These are phyloP conservation scores for Cyclotella sp. DNA, from an alignment of 108 stramenopile species.

Conservation along the genomic window DNA sequence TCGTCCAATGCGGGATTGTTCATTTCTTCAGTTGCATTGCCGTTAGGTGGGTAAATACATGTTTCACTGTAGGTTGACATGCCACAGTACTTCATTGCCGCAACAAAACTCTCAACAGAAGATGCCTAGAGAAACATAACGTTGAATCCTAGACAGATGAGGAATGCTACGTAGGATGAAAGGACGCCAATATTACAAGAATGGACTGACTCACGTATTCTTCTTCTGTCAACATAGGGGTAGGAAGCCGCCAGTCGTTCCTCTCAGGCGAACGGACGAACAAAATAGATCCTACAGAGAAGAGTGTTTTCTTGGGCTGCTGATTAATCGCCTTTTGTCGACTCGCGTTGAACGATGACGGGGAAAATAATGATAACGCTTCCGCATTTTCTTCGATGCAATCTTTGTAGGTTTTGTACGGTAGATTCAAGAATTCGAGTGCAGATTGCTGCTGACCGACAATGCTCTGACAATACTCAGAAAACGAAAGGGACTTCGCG, in stretches of 20 bases:
- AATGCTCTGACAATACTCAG: conserved; percentile 15
- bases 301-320: conserved; percentile 18
- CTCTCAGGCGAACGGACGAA: conserved; percentile 34
- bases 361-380: conserved; percentile 26
- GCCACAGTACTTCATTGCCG: conserved; percentile 50
- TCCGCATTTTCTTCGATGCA: conserved; percentile 43
- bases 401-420: conserved; percentile 23
- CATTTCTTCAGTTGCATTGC: conserved; percentile 42
- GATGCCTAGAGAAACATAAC: neutral
- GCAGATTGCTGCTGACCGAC: conserved; percentile 9
- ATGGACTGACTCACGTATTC: conserved; percentile 27
- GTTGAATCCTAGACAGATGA: neutral
- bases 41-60: conserved; percentile 19
- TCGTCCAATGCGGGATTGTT: conserved; percentile 50
- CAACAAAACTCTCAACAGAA: conserved; percentile 38
- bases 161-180: neutral
- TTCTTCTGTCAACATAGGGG: conserved; percentile 22
- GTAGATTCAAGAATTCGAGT: conserved; percentile 41
- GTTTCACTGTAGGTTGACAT: conserved; percentile 43
- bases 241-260: conserved; percentile 44
- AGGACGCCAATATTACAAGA: neutral
- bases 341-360: conserved; percentile 25
- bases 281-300: conserved; percentile 22
- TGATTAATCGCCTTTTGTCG: conserved; percentile 26
- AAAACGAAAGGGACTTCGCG: conserved; percentile 28